Base-by-base conservation (phyloP, 2,329 filamentous ascomycete species). In the Penicillium sp. region DNA sequence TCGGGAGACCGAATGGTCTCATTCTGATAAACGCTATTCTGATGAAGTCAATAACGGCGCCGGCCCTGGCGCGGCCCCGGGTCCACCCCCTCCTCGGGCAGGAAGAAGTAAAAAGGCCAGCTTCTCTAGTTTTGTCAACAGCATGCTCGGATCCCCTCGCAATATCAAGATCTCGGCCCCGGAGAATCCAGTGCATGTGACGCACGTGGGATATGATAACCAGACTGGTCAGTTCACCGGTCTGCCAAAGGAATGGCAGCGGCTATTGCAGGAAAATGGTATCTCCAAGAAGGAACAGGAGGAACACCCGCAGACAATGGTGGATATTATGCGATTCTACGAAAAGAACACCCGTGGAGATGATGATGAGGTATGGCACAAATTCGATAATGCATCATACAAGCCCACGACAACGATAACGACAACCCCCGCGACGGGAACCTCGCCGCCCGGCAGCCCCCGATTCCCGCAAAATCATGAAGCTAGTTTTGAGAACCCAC, bases 161-260 rank as follows among this genome's bases (percentile, higher is more conserved):
- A 69, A 70, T 66, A 92, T 95, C 51, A 87, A 94, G 77, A 99
- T 99, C 71, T 98, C 95, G n/a, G 92, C 93, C 40, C 95, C 95
- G 57, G 93, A 97, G 78, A 98, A 99, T 72, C 95, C 95, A 52
- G 93, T 98, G 62, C 95, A 98, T 79, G 92, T 99, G 71, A 98
- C 94, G 59, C 95, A 99, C 78, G 95, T 99, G 67, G 94, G 94
- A 70, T 97, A 97, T 76, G 94, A 99, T 78, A 96, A 95, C 79
- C 86, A 91, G 71, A 98, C 95, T 3, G 95, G 95, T 68, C 92
- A 97, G 79, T 99, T 97, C 77, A 98, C 94, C 60, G 95, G 95
- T 65, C 84, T 99, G 30, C 95, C 95, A 19, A 96, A 95, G 78
- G 95, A 98, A 85, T 99, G 95, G 95, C 94, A 98, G 80, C 89